Percentiles rank a stretch among this genome's conserved stretches.
Conservation (phyloP, 2,329 filamentous ascomycete species). For the Karstenula rhodostoma region DNA sequence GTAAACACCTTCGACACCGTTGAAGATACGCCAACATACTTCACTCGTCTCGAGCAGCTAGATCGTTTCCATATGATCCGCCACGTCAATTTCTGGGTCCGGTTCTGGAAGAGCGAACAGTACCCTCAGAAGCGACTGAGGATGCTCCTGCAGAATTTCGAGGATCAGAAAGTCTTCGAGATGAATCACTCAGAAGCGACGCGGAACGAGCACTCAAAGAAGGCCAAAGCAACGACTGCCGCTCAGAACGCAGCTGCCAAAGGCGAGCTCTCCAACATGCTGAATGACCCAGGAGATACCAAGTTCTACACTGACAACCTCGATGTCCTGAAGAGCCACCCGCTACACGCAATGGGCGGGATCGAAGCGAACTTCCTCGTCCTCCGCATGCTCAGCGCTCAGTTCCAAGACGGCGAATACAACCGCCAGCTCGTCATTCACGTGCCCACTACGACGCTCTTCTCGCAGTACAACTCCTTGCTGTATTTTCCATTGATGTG, state of each 20-base stretch:
- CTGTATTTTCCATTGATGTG: slow-evolving; percentile 25
- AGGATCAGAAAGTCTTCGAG: slow-evolving; percentile 22
- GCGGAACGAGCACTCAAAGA: background rate
- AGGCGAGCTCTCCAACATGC: background rate
- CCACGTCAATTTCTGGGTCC: slow-evolving; percentile 24
- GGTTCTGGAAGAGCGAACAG: slow-evolving; percentile 6
- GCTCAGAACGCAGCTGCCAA: background rate
- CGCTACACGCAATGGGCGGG: slow-evolving; percentile 20
- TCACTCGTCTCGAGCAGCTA: slow-evolving; percentile 25
- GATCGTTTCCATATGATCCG: slow-evolving; percentile 32
- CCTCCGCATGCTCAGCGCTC: slow-evolving; percentile 25
- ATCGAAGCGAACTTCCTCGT: slow-evolving; percentile 19
- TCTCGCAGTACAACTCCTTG: slow-evolving; percentile 19
- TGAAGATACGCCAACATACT: slow-evolving; percentile 28
- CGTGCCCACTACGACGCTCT: slow-evolving; percentile 18
- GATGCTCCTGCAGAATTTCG: slow-evolving; percentile 21
- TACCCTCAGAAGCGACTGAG: slow-evolving; percentile 14
- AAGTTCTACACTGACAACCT: slow-evolving; percentile 10
- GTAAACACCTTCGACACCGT: slow-evolving; percentile 28
- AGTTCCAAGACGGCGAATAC: slow-evolving; percentile 5
- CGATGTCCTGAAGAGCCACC: slow-evolving; percentile 14
- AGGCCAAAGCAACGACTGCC: background rate
- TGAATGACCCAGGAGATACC: background rate
- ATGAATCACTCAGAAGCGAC: background rate
- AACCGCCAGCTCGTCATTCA: slow-evolving; percentile 25